Evolutionary conservation across 2,329 filamentous ascomycete species (phyloP), one percentile per base, ranked within the genome.

Genomic region (Colletotrichum lini): DNA sequence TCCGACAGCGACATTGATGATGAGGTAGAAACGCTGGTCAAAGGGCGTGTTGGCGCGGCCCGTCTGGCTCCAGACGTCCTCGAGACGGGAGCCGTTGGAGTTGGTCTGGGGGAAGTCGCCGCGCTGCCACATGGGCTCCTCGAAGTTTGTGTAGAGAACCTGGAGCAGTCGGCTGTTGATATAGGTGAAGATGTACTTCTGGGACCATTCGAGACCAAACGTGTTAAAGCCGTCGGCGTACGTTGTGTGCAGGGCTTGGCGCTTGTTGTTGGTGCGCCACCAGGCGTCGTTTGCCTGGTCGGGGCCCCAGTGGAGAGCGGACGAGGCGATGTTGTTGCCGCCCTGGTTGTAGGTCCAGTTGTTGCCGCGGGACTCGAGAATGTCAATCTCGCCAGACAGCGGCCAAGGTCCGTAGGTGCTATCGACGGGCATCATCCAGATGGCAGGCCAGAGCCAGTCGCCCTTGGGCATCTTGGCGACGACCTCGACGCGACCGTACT

Each of bases 391-490:
- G 56, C 94, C 94, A 10, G 93, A 95, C 9, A 85, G 82, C 1
- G 94, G 94, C 94, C 94, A 97, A 1, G 86, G 77, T 1, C 94
- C 94, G 79, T 96, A 97, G 0, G 84, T 90, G 65, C 90, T 86
- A 53, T 91, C 85, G 57, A 89, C 90, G 1, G 94, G 94, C 84
- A 96, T 85, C 92, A 97, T 93, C 93, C 93, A 95, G 77, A 97
- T 96, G n/a, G 93, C 93, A 2, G 94, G 94, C 94, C 94, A 96
- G 13, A 97, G 87, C 94, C 94, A 96, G 82, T 96, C 94, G 65
- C 94, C 94, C 58, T 85, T 81, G 5, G 94, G 93, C 38, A 96
- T 83, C 81, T 92, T 92, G 35, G 94, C 94, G 1, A 88, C 90
- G 6, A 97, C 93, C 79, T 97, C 93, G 63, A 97, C 88, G 53